Percentiles rank a stretch among this genome's conserved stretches.
Evolutionary conservation across 306 rosid genomes (phyloP).

Genomic region (Hippophae tibetana): DNA sequence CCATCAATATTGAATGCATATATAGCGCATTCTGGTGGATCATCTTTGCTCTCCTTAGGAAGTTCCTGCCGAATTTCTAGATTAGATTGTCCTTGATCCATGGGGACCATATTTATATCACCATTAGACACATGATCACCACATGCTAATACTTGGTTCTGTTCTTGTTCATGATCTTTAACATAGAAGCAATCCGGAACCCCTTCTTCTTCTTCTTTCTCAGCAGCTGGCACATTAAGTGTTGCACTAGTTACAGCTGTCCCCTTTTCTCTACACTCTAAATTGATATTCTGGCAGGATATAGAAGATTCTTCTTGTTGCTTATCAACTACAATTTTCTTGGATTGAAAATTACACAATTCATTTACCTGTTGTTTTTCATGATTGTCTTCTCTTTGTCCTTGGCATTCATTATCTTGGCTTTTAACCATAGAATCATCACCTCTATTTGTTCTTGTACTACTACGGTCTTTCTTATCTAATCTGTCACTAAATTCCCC

Average conservation of each 20-base stretch:
- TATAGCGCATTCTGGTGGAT: constrained; percentile 14
- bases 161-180: constrained; percentile 17
- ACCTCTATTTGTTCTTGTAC: constrained; percentile 13
- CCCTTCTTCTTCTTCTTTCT: constrained; percentile 22
- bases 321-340: constrained; percentile 12
- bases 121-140: constrained; percentile 18
- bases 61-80: constrained; percentile 18
- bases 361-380: constrained; percentile 25
- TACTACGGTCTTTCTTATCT: constrained; percentile 19
- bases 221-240: constrained; percentile 17
- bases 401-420: constrained; percentile 20
- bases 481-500: constrained; percentile 14
- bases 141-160: constrained; percentile 17
- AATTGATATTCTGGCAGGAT: constrained; percentile 7
- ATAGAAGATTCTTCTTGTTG: constrained; percentile 18
- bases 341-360: constrained; percentile 16
- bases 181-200: constrained; percentile 20
- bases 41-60: constrained; percentile 15
- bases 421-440: constrained; percentile 24
- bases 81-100: constrained; percentile 19
- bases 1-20: constrained; percentile 22
- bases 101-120: constrained; percentile 10
- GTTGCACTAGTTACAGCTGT: constrained; percentile 14
- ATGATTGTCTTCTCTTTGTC: constrained; percentile 20
- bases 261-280: constrained; percentile 20